Conservation (phyloP, 1,139 yeast genomes). For the Candida smagusa region DNA sequence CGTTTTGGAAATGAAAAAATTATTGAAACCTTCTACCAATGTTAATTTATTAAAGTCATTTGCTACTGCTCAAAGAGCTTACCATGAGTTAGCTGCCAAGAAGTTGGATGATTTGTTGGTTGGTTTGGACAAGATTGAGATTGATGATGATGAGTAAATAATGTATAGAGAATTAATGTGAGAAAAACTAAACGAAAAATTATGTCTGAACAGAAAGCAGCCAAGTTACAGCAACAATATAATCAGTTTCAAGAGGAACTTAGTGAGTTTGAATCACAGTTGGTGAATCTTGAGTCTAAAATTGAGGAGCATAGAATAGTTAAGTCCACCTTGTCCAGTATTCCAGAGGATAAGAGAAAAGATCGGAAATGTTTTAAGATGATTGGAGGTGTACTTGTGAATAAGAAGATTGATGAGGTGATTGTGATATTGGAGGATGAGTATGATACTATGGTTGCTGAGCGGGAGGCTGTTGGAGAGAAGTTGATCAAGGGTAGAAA, state of each 20-base stretch:
- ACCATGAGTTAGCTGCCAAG: constrained; percentile 48
- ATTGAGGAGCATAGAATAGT: constrained; percentile 43
- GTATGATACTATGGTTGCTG: constrained; percentile 28
- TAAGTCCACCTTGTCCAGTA: constrained; percentile 47
- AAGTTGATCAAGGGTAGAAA: constrained; percentile 46
- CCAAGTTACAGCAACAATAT: constrained; percentile 55
- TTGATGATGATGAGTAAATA: constrained; percentile 23
- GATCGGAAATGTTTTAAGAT: constrained; percentile 84
- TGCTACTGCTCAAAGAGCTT: constrained; percentile 64
- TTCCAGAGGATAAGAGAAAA: constrained; percentile 43
- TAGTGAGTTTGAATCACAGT: constrained; percentile 54
- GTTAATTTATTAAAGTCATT: constrained; percentile 60
- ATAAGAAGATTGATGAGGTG: constrained; percentile 76
- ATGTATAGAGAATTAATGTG: not conserved
- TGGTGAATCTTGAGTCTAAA: constrained; percentile 46
- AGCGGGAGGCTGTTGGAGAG: constrained; percentile 42
- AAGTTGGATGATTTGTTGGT: constrained; percentile 31
- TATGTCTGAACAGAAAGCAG: constrained; percentile 37
- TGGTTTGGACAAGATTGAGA: constrained; percentile 33
- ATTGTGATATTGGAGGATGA: constrained; percentile 65
- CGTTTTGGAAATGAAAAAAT: constrained; percentile 70
- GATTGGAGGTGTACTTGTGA: constrained; percentile 92
- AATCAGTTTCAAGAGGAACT: constrained; percentile 61
- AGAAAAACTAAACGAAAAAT: not conserved
- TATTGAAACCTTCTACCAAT: constrained; percentile 65